Evolutionary conservation across 768 basidiomycete genomes (phyloP).

Genomic region (Leccinum subtestaceum): DNA sequence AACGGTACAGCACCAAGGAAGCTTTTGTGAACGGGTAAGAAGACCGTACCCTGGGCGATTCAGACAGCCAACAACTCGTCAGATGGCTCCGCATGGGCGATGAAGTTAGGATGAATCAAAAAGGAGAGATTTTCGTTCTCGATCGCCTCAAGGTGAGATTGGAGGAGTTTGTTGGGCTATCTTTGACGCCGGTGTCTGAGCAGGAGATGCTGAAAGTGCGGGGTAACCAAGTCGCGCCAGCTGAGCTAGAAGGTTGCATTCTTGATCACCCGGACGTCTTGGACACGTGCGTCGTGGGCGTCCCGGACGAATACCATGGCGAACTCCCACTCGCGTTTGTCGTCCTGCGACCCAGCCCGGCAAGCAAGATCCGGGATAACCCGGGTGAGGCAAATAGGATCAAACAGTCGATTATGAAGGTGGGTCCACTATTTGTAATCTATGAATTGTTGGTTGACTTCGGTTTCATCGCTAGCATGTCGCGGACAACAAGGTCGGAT

Average conservation of each 20-base stretch:
- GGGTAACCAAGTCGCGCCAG: slow-evolving; percentile 58
- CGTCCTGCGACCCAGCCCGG: slow-evolving; percentile 44
- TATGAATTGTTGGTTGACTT: neutral
- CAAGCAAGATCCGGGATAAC: slow-evolving; percentile 33
- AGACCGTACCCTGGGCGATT: neutral
- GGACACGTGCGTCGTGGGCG: slow-evolving; percentile 63
- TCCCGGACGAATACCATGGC: slow-evolving; percentile 72
- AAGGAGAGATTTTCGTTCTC: slow-evolving; percentile 63
- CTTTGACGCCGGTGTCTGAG: neutral
- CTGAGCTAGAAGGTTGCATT: slow-evolving; percentile 65
- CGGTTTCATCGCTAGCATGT: slow-evolving; percentile 44
- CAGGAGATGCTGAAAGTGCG: slow-evolving; percentile 73
- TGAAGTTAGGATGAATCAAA: slow-evolving; percentile 61
- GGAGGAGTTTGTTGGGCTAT: neutral
- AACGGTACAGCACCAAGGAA: slow-evolving; percentile 50
- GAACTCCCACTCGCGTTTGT: slow-evolving; percentile 74
- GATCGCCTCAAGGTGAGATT: slow-evolving; percentile 66
- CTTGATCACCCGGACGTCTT: slow-evolving; percentile 57
- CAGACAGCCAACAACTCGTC: slow-evolving; percentile 1
- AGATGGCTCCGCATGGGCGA: slow-evolving; percentile 72
- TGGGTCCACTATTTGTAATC: slow-evolving; percentile 19
- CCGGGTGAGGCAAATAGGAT: slow-evolving; percentile 34
- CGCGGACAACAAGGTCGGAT: slow-evolving; percentile 52
- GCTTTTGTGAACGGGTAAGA: slow-evolving; percentile 52
- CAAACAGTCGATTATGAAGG: slow-evolving; percentile 52